Base-by-base conservation (phyloP, 306 rosid species). In the Vigna trinervia region DNA sequence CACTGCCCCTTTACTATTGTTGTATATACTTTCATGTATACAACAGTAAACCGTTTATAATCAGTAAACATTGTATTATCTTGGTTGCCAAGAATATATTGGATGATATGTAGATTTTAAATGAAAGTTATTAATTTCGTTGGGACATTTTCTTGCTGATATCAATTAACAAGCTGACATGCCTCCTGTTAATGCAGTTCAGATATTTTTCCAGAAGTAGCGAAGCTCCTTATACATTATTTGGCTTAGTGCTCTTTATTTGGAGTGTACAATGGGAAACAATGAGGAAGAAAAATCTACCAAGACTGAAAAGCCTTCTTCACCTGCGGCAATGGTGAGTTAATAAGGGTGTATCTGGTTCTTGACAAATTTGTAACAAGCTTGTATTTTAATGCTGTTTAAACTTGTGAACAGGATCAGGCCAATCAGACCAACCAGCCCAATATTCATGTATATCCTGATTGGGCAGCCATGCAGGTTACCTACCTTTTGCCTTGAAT, bases 381-480 rank as follows among this genome's bases (percentile, higher is more conserved):
- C 71, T 32, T 39, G 38, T 22, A 45, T 54, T 66, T 76, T 34
- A 75, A 73, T 43, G 34, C 52, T 45, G 4, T 68, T 36, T 59
- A 43, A 63, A 32, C 41, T 64, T 73, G 28, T 81, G 69, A 71
- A 71, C 86, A 94, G 97, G 92, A 92, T 84, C 93, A 84, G 70
- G 66, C 85, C 41, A 80, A 69, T 71, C 89, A 52, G 76, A 59
- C 80, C 19, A 81, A 80, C 85, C 95, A 88, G 83, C 14, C 89
- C 41, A 89, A 82, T 70, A 1, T 88, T 78, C 91, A 94, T 47
- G 91, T 87, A 52, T 88, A 89, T 87, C 96, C 92, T 81, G 98
- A 94, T 80, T 94, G 98, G 98, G 92, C 95, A 17, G 89, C 97
- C 53, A 86, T 94, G 97, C 98, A 94, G 96, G 98, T 94, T 80